Percentiles rank a stretch among this genome's conserved stretches.
These are phyloP conservation scores for Phyllosticta paracitricarpa DNA, from an alignment of 2,329 filamentous ascomycete species.

Conservation along the genomic window DNA sequence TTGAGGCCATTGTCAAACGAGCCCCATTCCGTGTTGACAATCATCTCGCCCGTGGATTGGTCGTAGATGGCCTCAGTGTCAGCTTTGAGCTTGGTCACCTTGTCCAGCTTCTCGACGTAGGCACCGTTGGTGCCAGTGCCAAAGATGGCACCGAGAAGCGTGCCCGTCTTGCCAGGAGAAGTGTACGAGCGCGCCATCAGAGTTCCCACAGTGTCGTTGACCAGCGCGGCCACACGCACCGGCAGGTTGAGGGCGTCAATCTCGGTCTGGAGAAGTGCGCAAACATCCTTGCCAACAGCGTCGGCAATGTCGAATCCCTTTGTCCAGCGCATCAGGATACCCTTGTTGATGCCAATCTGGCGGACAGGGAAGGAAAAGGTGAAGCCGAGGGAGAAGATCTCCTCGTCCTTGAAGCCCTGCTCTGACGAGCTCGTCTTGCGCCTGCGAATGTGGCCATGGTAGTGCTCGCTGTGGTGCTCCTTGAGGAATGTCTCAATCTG, in stretches of 20 bases:
- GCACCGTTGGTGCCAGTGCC: slow-evolving; percentile 96
- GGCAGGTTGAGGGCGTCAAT: slow-evolving; percentile 80
- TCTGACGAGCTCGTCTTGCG: slow-evolving; percentile 51
- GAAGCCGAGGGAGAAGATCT: slow-evolving; percentile 91
- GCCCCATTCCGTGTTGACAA: slow-evolving; percentile 97
- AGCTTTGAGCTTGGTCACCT: slow-evolving; percentile 64
- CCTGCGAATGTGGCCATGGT: slow-evolving; percentile 58
- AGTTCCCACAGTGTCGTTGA: slow-evolving; percentile 96
- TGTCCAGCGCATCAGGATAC: slow-evolving; percentile 90
- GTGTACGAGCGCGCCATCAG: slow-evolving; percentile 97
- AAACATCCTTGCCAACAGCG: slow-evolving; percentile 88
- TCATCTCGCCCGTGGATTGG: slow-evolving; percentile 79
- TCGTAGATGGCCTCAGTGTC: slow-evolving; percentile 53
- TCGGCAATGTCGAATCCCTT: slow-evolving; percentile 98
- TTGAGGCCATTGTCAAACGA: slow-evolving; percentile 92
- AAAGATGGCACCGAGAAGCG: slow-evolving; percentile 91
- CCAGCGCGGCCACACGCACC: slow-evolving; percentile 87
- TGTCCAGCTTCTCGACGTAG: slow-evolving; percentile 84
- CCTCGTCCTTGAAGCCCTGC: slow-evolving; percentile 55
- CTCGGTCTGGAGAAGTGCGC: slow-evolving; percentile 75
- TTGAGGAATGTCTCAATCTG: slow-evolving; percentile 85
- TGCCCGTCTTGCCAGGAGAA: slow-evolving; percentile 74
- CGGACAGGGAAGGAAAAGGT: slow-evolving; percentile 97
- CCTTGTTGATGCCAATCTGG: slow-evolving; percentile 91
- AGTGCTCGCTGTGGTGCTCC: slow-evolving; percentile 80